Percentiles rank a stretch among this genome's conserved stretches.
These are phyloP conservation scores for Diaporthe ilicicola DNA, from an alignment of 2,329 filamentous ascomycete genomes.

Conservation along the genomic window DNA sequence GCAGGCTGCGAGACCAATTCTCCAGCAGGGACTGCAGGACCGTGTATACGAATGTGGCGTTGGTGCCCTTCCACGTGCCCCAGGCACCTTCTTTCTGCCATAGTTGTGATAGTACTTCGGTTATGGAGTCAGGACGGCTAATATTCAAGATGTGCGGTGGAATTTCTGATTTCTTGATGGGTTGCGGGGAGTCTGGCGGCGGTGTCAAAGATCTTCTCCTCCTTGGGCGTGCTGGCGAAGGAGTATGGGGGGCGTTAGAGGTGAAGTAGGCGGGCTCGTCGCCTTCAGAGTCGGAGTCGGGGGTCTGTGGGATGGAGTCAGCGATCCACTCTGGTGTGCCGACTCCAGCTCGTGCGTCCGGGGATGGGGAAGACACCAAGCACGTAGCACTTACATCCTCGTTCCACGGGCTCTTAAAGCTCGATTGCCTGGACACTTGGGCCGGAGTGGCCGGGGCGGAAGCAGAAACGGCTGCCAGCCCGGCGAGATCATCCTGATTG, in stretches of 20 bases:
- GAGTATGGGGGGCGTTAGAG: constrained; percentile 65
- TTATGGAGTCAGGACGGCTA: constrained; percentile 79
- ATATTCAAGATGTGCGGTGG: constrained; percentile 73
- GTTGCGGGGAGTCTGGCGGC: constrained; percentile 43
- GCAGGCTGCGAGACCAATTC: constrained; percentile 88
- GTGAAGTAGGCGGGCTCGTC: constrained; percentile 90
- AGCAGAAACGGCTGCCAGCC: constrained; percentile 40
- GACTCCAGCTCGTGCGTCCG: no score
- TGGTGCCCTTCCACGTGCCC: constrained; percentile 94
- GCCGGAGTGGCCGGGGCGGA: constrained; percentile 28
- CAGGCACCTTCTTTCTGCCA: constrained; percentile 91
- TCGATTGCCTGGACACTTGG: constrained; percentile 28
- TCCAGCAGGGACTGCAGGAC: constrained; percentile 87
- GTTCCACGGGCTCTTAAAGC: constrained; percentile 36
- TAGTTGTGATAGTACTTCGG: constrained; percentile 85
- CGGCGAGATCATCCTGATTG: constrained; percentile 60
- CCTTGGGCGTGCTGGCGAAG: constrained; percentile 52
- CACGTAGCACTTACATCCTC: constrained; percentile 39
- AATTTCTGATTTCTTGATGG: constrained; percentile 46
- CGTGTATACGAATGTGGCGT: constrained; percentile 90
- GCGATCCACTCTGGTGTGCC: neutral
- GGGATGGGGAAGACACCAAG: neutral
- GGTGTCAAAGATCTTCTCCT: constrained; percentile 44
- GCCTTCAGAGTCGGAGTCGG: constrained; percentile 73
- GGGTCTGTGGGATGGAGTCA: constrained; percentile 42